Evolutionary conservation across 805 yeast genomes (phyloP).

Genomic region (Saccharomycopsis sp.): DNA sequence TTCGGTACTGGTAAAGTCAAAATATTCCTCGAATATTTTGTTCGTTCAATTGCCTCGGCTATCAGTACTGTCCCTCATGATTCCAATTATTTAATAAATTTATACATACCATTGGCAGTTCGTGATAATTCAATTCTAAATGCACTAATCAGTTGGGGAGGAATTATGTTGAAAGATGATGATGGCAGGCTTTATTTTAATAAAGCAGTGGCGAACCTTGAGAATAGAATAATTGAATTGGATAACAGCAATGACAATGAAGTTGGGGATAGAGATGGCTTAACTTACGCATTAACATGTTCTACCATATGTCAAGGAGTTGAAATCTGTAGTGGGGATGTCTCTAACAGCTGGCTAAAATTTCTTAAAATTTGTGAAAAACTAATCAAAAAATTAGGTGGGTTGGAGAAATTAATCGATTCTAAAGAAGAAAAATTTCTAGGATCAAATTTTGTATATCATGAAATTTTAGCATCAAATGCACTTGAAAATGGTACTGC

Average conservation of each 20-base stretch:
- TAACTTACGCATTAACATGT: constrained; percentile 8
- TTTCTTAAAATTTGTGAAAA: constrained; percentile 5
- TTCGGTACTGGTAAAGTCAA: constrained; percentile 5
- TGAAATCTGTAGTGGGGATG: constrained; percentile 19
- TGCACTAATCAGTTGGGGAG: constrained; percentile 20
- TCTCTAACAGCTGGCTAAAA: constrained; percentile 10
- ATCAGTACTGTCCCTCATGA: constrained; percentile 13
- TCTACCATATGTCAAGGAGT: constrained; percentile 12
- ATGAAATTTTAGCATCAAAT: constrained; percentile 10
- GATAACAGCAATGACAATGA: neutral
- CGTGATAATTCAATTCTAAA: constrained; percentile 8
- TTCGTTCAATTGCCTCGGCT: constrained; percentile 8
- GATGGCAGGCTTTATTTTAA: constrained; percentile 2
- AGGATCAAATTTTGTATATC: constrained; percentile 14
- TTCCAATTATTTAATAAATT: constrained; percentile 12
- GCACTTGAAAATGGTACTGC: constrained; percentile 10
- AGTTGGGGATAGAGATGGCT: neutral
- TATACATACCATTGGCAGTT: constrained; percentile 16
- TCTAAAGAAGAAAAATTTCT: constrained; percentile 15
- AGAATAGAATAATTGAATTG: neutral
- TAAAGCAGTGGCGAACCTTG: neutral
- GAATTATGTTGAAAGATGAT: constrained; percentile 2
- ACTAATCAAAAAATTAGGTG: constrained; percentile 11
- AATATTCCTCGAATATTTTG: constrained; percentile 10
- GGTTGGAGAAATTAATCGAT: constrained; percentile 4